phyloP scores from a whole-genome alignment of 768 basidiomycete species.

The Suillus ampliporus region DNA sequence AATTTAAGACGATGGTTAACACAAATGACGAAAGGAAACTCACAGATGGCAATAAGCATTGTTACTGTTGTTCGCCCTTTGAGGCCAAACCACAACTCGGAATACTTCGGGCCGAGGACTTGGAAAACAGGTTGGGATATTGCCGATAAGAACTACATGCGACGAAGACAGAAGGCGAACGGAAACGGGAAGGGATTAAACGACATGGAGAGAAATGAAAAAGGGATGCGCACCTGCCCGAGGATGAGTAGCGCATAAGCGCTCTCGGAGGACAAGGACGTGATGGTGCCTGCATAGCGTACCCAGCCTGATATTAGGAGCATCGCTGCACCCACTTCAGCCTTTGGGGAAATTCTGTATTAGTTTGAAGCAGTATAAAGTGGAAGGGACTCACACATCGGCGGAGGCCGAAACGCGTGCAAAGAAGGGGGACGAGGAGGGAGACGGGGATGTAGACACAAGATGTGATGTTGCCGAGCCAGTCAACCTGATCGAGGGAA shows the following conservation, averaged over 20 bases:
- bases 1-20: not conserved
- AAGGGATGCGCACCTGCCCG: slow-evolving; percentile 58
- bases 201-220: not conserved
- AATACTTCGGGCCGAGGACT: slow-evolving; percentile 79
- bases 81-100: slow-evolving; percentile 84
- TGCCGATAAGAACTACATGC: slow-evolving; percentile 60
- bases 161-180: not conserved
- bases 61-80: slow-evolving; percentile 81
- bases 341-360: slow-evolving; percentile 45
- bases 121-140: slow-evolving; percentile 77
- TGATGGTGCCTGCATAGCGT: slow-evolving; percentile 71
- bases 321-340: slow-evolving; percentile 57
- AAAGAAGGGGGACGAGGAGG: slow-evolving; percentile 61
- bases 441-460: slow-evolving; percentile 68
- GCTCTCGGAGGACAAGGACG: slow-evolving; percentile 51
- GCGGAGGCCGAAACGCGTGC: slow-evolving; percentile 63
- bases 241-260: slow-evolving; percentile 72
- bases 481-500: slow-evolving; percentile 74
- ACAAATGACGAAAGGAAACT: slow-evolving; percentile 10
- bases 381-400: slow-evolving; percentile 55
- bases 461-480: slow-evolving; percentile 77
- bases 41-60: slow-evolving; percentile 55
- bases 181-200: too few relatives aligned
- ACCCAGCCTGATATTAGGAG: slow-evolving; percentile 75
- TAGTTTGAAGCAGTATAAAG: not conserved